Evolutionary conservation across 192 early-diverging fungal genomes (phyloP).

Genomic region (Umbelopsis sp.): DNA sequence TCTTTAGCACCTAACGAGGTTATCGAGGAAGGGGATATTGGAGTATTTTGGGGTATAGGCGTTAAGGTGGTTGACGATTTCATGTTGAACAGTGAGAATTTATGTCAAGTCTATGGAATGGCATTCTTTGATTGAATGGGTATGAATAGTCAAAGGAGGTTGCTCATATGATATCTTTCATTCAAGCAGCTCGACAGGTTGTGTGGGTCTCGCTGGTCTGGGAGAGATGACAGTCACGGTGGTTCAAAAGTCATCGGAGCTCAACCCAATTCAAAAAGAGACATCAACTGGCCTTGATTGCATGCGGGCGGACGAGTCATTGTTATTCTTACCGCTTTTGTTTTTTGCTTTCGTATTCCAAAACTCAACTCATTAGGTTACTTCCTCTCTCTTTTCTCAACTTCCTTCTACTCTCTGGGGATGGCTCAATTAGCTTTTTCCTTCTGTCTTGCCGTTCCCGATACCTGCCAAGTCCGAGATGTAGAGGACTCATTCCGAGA

Average conservation of each 20-base stretch:
- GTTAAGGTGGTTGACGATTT: not conserved
- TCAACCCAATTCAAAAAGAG: slow-evolving; percentile 20
- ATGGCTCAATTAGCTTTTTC: slow-evolving; percentile 19
- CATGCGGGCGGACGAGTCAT: not conserved
- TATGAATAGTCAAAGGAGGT: no score
- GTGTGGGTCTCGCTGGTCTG: not conserved
- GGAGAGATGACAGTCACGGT: not conserved
- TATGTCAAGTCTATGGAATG: not conserved
- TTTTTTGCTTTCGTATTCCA: slow-evolving; percentile 5
- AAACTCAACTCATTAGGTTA: slow-evolving; percentile 2
- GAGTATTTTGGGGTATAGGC: not conserved
- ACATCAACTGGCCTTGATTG: slow-evolving; percentile 18
- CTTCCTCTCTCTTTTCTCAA: not conserved
- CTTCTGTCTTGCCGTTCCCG: slow-evolving; percentile 20
- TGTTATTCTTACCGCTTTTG: slow-evolving; percentile 12
- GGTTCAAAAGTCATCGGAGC: slow-evolving; percentile 17
- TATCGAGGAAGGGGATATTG: not conserved
- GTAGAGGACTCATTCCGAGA: slow-evolving; percentile 3
- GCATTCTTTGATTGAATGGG: not conserved
- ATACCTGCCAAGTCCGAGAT: slow-evolving; percentile 16
- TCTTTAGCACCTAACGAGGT: not conserved
- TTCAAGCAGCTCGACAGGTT: not conserved
- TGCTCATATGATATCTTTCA: slow-evolving; percentile 1
- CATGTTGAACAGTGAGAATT: not conserved
- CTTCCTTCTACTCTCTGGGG: slow-evolving; percentile 12